These are phyloP conservation scores for Acanthamoeba culbertsoni DNA, from an alignment of 208 protist species.

Conservation along the genomic window DNA sequence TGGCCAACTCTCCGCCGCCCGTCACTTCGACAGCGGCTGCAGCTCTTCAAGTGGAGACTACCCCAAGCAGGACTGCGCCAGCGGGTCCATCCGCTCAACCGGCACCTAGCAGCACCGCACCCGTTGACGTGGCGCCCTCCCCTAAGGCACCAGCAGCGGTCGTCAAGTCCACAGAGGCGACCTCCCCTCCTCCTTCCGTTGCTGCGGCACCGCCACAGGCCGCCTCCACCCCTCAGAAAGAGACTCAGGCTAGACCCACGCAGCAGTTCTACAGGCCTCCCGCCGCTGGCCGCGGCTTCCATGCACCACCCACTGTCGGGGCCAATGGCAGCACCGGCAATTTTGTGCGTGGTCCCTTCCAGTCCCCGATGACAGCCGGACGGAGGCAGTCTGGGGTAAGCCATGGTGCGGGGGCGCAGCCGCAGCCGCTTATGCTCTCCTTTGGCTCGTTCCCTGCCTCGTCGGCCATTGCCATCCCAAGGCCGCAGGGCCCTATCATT, in stretches of 20 bases:
- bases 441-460: conserved; percentile 4
- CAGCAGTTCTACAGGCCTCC: neutral
- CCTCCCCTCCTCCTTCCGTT: neutral
- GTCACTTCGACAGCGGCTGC: too few relatives aligned
- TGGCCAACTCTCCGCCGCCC: too few relatives aligned
- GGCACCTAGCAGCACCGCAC: too few relatives aligned
- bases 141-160: too few relatives aligned
- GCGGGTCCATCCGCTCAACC: too few relatives aligned
- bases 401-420: neutral
- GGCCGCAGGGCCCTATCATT: neutral
- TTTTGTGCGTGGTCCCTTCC: neutral
- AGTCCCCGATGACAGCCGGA: neutral
- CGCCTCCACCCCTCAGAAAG: neutral
- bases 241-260: neutral
- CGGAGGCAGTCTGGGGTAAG: neutral
- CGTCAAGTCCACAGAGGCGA: too few relatives aligned
- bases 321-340: neutral
- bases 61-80: too few relatives aligned
- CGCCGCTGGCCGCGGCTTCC: neutral
- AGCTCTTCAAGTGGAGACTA: too few relatives aligned
- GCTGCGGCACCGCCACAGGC: neutral
- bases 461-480: neutral
- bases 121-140: too few relatives aligned
- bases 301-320: too few relatives aligned
- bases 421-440: neutral